Evolutionary conservation across 1,284 basidiomycete genomes (phyloP), one percentile per base, ranked within the genome.

Genomic region (Cystobasidiaceae sp.): DNA sequence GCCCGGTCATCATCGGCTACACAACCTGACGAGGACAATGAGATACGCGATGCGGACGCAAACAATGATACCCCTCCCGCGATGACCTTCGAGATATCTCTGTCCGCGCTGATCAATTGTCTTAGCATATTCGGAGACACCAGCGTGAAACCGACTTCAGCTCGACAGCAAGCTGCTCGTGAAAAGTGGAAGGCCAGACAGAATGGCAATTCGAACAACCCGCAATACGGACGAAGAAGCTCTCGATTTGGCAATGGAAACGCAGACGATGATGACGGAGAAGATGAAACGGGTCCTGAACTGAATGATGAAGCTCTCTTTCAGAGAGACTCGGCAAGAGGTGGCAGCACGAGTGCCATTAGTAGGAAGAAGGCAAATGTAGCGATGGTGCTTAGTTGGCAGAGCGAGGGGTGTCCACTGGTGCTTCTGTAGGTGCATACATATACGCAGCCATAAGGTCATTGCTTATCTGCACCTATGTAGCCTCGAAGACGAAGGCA

Each of bases 91-190:
- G 90, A 93, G 74, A 81, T 96, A 64, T 86, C 86, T 3, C 82
- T 97, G 32, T 83, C 85, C 73, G 86, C 86, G 0, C 78, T 94
- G 60, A 82, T 94, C 63, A 90, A 93, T 72, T 93, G 90, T 72
- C 81, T 97, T 44, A 92, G 93, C 75, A 86, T 96, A 62, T 96
- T 93, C 73, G 92, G 93, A 11, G 89, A 90, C 5, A 89, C 88
- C 1, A 58, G 65, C 48, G 52, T 60, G 19, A 57, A 67, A 66
- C 44, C 66, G 46, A 52, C 50, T 15, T 27, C 51, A 41, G 57
- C 67, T 9, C 59, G 64, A 34, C 41, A 58, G 46, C 56, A 48
- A 30, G 67, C 67, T 52, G 45, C 51, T 51, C 48, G 61, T 46
- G 34, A 80, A 65, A 78, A 77, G 51, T 78, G 37, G 78, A 77